Evolutionary conservation across 1,284 basidiomycete genomes (phyloP).

Genomic region (Puccinia horiana): DNA sequence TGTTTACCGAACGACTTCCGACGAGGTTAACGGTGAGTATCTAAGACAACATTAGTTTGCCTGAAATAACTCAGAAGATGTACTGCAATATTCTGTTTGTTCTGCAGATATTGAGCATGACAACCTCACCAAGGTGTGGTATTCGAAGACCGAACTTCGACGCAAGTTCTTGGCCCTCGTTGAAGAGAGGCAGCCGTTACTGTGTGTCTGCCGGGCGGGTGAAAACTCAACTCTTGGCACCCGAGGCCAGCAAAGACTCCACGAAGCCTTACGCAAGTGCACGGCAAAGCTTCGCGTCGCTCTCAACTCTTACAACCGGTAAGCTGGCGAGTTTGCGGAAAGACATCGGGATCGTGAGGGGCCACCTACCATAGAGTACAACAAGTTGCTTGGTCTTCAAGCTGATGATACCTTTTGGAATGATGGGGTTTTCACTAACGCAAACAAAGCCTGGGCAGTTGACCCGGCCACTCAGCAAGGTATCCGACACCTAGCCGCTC

Average conservation of each 20-base stretch:
- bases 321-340: too few species aligned
- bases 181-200: background rate
- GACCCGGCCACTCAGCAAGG: constrained; percentile 1
- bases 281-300: background rate
- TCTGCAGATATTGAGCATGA: background rate
- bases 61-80: too few species aligned
- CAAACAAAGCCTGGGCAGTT: background rate
- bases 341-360: background rate
- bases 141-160: background rate
- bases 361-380: too few species aligned
- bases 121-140: background rate
- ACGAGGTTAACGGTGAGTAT: too few species aligned
- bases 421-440: constrained; percentile 7
- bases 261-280: background rate
- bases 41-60: too few species aligned
- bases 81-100: too few species aligned
- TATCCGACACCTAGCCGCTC: too few species aligned
- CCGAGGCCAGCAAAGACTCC: too few species aligned
- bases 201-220: background rate
- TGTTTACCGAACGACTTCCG: too few species aligned
- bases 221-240: background rate
- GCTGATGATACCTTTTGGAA: constrained; percentile 17
- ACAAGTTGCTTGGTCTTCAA: background rate
- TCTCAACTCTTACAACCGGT: background rate
- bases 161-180: background rate